A percentile compares a stretch with the other conserved stretches of the same genome.
phyloP scores from a whole-genome alignment of 441 rosid species.

The Eruca vesicaria region DNA sequence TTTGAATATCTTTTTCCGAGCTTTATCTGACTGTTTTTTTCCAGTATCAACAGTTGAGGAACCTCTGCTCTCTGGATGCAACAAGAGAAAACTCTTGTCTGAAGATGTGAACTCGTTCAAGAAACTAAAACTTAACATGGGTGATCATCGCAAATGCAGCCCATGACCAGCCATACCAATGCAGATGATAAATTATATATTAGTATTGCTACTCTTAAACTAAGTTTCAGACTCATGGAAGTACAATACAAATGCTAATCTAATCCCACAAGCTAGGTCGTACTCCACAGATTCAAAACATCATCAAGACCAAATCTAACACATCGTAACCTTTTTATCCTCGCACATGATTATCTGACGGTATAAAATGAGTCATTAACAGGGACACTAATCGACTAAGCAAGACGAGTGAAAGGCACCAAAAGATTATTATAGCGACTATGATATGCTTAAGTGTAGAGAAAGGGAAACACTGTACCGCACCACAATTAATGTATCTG shows the following conservation, averaged over 20 bases:
- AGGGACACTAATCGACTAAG: no score
- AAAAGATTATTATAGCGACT: no score
- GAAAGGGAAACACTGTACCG: conserved; percentile 42
- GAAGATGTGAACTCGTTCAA: conserved; percentile 44
- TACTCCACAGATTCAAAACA: no score
- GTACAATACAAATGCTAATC: neutral
- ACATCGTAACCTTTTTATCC: no score
- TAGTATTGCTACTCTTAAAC: neutral
- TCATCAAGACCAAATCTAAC: no score
- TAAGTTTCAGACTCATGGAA: neutral
- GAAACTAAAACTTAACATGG: conserved; percentile 47
- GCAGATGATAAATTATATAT: conserved; percentile 19
- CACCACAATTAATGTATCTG: conserved; percentile 61
- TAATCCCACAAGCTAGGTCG: no score
- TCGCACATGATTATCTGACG: no score
- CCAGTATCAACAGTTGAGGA: neutral
- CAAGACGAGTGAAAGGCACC: no score
- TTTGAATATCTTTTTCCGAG: neutral
- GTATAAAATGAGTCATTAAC: neutral
- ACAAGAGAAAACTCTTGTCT: conserved; percentile 50
- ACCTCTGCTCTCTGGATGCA: neutral
- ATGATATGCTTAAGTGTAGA: neutral
- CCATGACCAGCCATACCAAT: neutral
- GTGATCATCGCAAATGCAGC: neutral
- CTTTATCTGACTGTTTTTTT: neutral